Evolutionary conservation across 768 basidiomycete genomes (phyloP), one percentile per base, ranked within the genome.

Genomic region (Tulasnella sp.): DNA sequence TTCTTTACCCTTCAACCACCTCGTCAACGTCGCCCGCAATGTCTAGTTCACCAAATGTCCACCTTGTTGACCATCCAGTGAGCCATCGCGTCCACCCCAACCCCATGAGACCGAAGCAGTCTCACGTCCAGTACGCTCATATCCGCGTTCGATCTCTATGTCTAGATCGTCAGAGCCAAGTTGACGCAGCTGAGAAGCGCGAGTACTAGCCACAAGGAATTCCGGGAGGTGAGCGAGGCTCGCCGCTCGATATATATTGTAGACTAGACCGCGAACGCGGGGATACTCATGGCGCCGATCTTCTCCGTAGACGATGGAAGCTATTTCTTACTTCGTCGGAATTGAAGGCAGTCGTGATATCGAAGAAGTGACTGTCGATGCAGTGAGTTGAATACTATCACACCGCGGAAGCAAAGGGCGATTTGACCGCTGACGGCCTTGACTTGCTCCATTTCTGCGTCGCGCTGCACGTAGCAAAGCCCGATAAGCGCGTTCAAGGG

Each of bases 401-500:
- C 41, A 78, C 31, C 54, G 41, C 37, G 50, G 22, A 20, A 9
- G 42, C 69, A 42, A 42, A 24, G 76, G 79, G 79, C 40, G 18
- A 46, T 44, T 37, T 50, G 9, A 28, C 8, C 31, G 31, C 64
- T 69, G 34, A 50, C 46, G 76, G 18, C 31, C 58, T 74, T 69
- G 24, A 81, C 50, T 18, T 75, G 82, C 28, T 42, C 81, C 41
- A 34, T 58, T 48, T 60, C 69, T 44, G 60, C n/a, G 76, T 44
- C 58, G 24, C 77, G 78, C 77, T 28, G 72, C 46, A 22, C 78
- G 42, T 82, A 94, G 95, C 85, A 91, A 88, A 93, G 95, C 0
- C 97, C 97, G 1, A 88, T 98, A 22, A 92, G 90, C 2, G 85
- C 90, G 3, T 98, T 96, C 87, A 92, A 88, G 24, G 97, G 97